A percentile compares a stretch with the other conserved stretches of the same genome.
phyloP scores from a whole-genome alignment of 2,329 filamentous ascomycete genomes.

The Claviceps digitariae region DNA sequence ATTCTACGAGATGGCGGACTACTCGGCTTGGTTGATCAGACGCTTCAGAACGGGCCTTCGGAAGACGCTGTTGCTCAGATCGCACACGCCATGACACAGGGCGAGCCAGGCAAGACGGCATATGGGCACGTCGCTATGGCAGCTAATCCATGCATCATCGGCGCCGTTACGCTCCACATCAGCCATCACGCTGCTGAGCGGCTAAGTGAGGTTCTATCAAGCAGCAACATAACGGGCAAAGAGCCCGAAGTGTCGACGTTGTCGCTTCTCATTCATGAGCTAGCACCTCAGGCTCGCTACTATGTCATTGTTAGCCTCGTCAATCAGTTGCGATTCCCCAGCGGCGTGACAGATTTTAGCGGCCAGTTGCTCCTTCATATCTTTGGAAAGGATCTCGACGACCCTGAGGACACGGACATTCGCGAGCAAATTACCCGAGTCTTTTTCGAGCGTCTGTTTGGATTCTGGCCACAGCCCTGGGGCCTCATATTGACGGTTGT shows the following conservation, averaged over 20 bases:
- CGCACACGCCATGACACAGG: slow-evolving; percentile 54
- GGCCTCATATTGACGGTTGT: slow-evolving; percentile 78
- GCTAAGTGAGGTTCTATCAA: slow-evolving; percentile 42
- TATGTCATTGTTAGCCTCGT: slow-evolving; percentile 72
- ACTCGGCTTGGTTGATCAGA: slow-evolving; percentile 44
- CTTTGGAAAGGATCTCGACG: slow-evolving; percentile 61
- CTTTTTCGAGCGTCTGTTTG: slow-evolving; percentile 73
- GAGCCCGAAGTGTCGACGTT: slow-evolving; percentile 54
- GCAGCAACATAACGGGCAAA: slow-evolving; percentile 30
- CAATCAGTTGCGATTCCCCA: slow-evolving; percentile 85
- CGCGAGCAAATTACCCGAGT: slow-evolving; percentile 85
- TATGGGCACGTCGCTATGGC: slow-evolving; percentile 54
- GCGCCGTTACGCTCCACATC: slow-evolving; percentile 73
- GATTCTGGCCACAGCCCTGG: slow-evolving; percentile 91
- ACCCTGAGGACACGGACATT: slow-evolving; percentile 66
- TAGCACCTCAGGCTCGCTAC: slow-evolving; percentile 68
- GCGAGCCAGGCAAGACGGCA: slow-evolving; percentile 43
- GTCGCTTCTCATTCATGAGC: slow-evolving; percentile 60
- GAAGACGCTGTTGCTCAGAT: slow-evolving; percentile 67
- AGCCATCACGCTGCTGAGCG: slow-evolving; percentile 57
- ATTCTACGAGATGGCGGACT: slow-evolving; percentile 42
- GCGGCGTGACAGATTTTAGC: slow-evolving; percentile 85
- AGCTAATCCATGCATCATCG: slow-evolving; percentile 58
- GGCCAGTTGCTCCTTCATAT: slow-evolving; percentile 72
- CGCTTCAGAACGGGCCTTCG: slow-evolving; percentile 46